A percentile compares a stretch with the other conserved stretches of the same genome.
These are phyloP conservation scores for Chaetomium olivaceum DNA, from an alignment of 2,329 filamentous ascomycete species.

Conservation along the genomic window DNA sequence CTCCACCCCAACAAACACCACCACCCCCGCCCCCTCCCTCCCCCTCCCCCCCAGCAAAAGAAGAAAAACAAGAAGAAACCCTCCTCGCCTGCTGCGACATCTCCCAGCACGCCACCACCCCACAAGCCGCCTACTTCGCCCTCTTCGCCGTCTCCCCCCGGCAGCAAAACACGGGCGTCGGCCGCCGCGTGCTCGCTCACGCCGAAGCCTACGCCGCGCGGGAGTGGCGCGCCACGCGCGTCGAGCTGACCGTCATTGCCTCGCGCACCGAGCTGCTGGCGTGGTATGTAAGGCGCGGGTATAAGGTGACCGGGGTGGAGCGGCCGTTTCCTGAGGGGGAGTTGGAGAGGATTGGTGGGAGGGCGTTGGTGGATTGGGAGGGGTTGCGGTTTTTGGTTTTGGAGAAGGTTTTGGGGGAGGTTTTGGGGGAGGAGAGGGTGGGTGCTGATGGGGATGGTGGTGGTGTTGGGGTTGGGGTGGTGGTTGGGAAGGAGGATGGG, in stretches of 20 bases:
- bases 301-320: conserved; percentile 42
- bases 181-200: conserved; percentile 17
- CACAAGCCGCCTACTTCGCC: conserved; percentile 44
- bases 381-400: conserved; percentile 37
- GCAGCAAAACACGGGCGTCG: neutral
- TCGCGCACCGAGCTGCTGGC: conserved; percentile 46
- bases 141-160: conserved; percentile 53
- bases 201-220: conserved; percentile 44
- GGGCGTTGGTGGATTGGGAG: conserved; percentile 47
- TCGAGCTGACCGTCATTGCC: conserved; percentile 51
- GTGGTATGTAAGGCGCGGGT: conserved; percentile 50
- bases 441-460: no score
- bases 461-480: no score
- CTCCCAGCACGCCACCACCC: conserved; percentile 29
- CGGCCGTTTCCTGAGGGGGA: conserved; percentile 46
- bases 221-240: conserved; percentile 37
- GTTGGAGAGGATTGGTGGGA: conserved; percentile 43
- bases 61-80: neutral
- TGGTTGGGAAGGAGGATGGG: no score
- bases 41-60: conserved; percentile 6
- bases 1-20: conserved; percentile 31
- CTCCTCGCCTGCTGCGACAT: conserved; percentile 51
- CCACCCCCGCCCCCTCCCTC: no score
- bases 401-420: conserved; percentile 39
- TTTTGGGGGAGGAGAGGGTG: neutral